phyloP scores from a whole-genome alignment of 2,329 filamentous ascomycete genomes.

The Didymella exigua region DNA sequence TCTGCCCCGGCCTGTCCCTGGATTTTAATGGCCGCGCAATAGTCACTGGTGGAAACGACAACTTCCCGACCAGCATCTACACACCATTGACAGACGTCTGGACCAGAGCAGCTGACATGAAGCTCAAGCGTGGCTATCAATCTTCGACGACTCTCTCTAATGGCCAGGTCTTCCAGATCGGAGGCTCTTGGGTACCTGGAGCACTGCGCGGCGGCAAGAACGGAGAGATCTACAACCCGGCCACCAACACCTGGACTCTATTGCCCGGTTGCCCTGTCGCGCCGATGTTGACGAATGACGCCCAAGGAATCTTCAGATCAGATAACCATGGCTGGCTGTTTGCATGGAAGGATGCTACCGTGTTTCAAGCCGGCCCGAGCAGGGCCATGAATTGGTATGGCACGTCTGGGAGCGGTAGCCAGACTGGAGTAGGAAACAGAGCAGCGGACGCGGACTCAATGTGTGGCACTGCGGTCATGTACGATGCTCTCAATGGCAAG shows the following conservation, averaged over 20 bases:
- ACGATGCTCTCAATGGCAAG: constrained; percentile 45
- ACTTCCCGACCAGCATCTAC: constrained; percentile 53
- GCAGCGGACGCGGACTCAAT: constrained; percentile 57
- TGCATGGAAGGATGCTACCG: constrained; percentile 54
- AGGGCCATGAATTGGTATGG: constrained; percentile 64
- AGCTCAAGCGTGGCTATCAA: constrained; percentile 66
- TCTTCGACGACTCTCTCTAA: constrained; percentile 57
- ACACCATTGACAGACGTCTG: constrained; percentile 54
- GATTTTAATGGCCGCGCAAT: constrained; percentile 57
- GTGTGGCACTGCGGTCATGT: constrained; percentile 64
- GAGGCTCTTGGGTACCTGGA: constrained; percentile 59
- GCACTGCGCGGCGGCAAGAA: constrained; percentile 55
- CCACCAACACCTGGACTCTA: constrained; percentile 54
- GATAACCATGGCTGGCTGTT: constrained; percentile 64
- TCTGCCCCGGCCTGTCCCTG: constrained; percentile 61
- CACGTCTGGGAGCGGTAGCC: constrained; percentile 52
- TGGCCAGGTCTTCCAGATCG: constrained; percentile 63
- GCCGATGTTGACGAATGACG: constrained; percentile 59
- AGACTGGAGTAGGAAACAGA: constrained; percentile 52
- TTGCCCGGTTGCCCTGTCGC: constrained; percentile 53
- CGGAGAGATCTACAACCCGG: constrained; percentile 57
- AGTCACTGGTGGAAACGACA: constrained; percentile 61
- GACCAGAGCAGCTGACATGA: constrained; percentile 56
- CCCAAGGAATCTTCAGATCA: constrained; percentile 51
- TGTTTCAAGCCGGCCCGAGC: constrained; percentile 63